phyloP scores from a whole-genome alignment of 306 rosid species.

The Dryas drummondii region DNA sequence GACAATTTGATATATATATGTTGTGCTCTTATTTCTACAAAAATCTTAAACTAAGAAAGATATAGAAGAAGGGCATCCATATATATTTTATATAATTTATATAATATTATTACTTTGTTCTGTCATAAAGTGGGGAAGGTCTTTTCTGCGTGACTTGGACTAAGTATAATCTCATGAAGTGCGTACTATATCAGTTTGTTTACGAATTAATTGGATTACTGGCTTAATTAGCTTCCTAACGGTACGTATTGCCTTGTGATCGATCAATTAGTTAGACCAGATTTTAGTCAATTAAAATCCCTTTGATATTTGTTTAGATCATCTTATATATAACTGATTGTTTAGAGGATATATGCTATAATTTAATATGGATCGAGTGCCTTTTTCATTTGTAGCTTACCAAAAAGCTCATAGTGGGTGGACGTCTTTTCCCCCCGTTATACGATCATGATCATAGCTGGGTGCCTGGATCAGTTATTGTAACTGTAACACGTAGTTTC shows the following conservation, averaged over 20 bases:
- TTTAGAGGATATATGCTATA: too few relatives aligned
- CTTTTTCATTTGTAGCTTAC: too few relatives aligned
- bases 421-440: too few relatives aligned
- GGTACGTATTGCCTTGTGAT: too few relatives aligned
- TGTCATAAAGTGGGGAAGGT: constrained; percentile 6
- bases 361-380: too few relatives aligned
- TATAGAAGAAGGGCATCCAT: neutral
- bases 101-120: neutral
- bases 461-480: too few relatives aligned
- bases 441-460: too few relatives aligned
- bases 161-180: neutral
- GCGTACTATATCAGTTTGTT: neutral
- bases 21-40: neutral
- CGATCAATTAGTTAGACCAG: neutral
- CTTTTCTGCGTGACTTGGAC: neutral
- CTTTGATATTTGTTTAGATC: neutral
- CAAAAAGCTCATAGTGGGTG: too few relatives aligned
- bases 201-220: neutral
- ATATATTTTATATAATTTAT: neutral
- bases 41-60: neutral
- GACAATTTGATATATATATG: neutral
- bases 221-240: neutral
- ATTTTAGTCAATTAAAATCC: neutral
- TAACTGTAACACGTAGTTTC: too few relatives aligned
- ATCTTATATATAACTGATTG: too few relatives aligned